Percentiles rank a stretch among this genome's conserved stretches.
Conservation (phyloP, 1,284 basidiomycete species). For the Jaminaea rosea region DNA sequence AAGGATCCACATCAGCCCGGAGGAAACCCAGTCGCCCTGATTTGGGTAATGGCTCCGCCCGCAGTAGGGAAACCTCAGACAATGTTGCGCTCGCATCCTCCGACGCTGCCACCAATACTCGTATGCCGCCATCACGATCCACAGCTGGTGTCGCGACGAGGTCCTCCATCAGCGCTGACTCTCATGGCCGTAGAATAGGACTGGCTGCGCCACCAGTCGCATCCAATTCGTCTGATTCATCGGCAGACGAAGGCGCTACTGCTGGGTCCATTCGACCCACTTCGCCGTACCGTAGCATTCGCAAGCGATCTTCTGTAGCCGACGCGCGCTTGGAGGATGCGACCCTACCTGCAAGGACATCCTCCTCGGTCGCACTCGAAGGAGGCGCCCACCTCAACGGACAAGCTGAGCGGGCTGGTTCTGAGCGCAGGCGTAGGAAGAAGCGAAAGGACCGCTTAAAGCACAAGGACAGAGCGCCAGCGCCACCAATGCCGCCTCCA, state of each 20-base stretch:
- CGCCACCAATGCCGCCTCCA: constrained; percentile 8
- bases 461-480: constrained; percentile 2
- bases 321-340: neutral
- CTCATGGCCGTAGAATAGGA: no score
- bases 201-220: no score
- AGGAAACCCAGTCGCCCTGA: neutral
- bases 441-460: neutral
- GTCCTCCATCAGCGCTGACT: no score
- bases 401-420: neutral
- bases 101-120: neutral
- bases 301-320: neutral
- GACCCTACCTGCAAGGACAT: neutral
- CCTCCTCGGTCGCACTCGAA: neutral
- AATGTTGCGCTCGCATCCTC: neutral
- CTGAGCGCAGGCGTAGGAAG: neutral
- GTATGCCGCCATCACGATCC: no score
- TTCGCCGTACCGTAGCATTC: neutral
- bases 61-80: neutral
- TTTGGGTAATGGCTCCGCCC: neutral
- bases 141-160: no score
- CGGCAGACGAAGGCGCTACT: neutral
- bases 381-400: no score
- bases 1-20: neutral
- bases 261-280: no score
- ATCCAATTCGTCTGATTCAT: no score